phyloP scores from a whole-genome alignment of 257 asterid genomes.

The Capsicum rhomboideum region DNA sequence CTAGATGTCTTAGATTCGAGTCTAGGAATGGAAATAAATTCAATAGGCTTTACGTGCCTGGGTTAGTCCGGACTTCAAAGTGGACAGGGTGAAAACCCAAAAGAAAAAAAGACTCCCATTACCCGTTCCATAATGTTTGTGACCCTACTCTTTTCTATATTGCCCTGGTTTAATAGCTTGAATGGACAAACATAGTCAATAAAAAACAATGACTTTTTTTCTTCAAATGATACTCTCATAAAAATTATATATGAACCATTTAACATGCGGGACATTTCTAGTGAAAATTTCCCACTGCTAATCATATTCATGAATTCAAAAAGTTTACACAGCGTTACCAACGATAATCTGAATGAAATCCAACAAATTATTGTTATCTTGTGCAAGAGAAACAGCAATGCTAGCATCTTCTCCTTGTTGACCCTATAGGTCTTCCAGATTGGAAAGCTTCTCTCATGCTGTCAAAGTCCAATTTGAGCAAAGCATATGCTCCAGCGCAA shows the following conservation, averaged over 20 bases:
- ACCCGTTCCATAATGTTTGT: too few relatives aligned
- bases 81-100: not conserved
- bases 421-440: not conserved
- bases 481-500: not conserved
- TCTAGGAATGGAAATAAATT: not conserved
- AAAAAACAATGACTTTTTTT: not conserved
- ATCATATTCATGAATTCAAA: not conserved
- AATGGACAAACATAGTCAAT: not conserved
- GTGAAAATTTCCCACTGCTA: not conserved
- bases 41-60: too few relatives aligned
- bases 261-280: not conserved
- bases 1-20: not conserved
- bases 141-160: too few relatives aligned
- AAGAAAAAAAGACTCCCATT: too few relatives aligned
- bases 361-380: not conserved
- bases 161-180: not conserved
- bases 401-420: not conserved
- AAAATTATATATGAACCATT: not conserved
- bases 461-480: not conserved
- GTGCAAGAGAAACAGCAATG: not conserved
- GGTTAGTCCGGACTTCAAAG: not conserved
- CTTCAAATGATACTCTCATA: not conserved
- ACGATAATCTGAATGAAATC: not conserved
- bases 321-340: not conserved
- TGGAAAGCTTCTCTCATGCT: not conserved